These are phyloP conservation scores for Xylaria grammica DNA, from an alignment of 495 filamentous ascomycete species.

Conservation along the genomic window DNA sequence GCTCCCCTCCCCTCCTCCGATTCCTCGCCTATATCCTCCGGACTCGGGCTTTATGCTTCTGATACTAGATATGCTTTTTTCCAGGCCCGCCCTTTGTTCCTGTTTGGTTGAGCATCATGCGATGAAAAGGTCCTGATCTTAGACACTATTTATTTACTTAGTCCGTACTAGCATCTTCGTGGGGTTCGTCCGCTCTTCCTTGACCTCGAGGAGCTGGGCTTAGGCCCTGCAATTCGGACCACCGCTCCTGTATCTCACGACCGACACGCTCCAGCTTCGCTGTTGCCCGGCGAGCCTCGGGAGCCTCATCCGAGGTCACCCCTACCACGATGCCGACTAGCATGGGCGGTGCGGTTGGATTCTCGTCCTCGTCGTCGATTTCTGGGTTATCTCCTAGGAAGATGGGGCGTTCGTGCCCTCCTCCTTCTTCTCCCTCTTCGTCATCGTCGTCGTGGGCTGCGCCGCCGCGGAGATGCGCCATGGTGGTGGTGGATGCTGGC, in stretches of 20 bases:
- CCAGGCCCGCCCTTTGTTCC: neutral
- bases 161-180: no score
- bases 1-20: neutral
- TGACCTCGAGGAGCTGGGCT: neutral
- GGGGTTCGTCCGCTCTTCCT: no score
- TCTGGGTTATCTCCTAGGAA: neutral
- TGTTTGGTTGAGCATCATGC: neutral
- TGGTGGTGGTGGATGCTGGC: neutral
- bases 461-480: constrained; percentile 18
- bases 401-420: neutral
- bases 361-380: constrained; percentile 16
- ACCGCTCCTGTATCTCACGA: constrained; percentile 40
- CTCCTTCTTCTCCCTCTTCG: neutral
- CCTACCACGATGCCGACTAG: constrained; percentile 43
- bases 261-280: constrained; percentile 43
- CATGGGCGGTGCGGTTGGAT: constrained; percentile 35
- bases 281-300: constrained; percentile 40
- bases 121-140: no score
- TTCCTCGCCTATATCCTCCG: neutral
- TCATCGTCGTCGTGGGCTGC: neutral
- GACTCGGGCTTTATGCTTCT: neutral
- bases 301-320: constrained; percentile 30
- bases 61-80: neutral
- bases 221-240: constrained; percentile 27
- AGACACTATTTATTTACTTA: no score